Conservation (phyloP, 2,329 filamentous ascomycete genomes). For the Onygenales sp. region DNA sequence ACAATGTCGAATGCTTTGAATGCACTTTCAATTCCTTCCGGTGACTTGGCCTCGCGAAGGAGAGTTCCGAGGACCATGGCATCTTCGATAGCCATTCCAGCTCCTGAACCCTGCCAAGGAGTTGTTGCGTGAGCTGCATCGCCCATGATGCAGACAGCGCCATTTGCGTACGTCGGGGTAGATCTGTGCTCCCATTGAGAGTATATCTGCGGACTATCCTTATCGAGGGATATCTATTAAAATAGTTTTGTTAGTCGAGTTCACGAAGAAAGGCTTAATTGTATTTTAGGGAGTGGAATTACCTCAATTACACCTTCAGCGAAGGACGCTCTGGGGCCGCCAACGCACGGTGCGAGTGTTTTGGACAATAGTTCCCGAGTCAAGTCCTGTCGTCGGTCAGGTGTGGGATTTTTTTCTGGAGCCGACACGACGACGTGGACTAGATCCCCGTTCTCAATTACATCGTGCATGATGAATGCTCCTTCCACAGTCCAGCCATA, state of each 20-base stretch:
- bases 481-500: background rate
- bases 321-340: no score
- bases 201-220: background rate
- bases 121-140: constrained; percentile 31
- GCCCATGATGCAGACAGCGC: constrained; percentile 24
- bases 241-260: no score
- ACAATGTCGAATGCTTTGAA: constrained; percentile 33
- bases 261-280: no score
- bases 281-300: background rate
- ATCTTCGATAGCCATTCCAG: constrained; percentile 30
- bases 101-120: constrained; percentile 29
- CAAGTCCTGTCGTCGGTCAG: no score
- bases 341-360: no score
- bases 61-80: constrained; percentile 20
- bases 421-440: background rate
- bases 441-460: background rate
- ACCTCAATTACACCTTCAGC: background rate
- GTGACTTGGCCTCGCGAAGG: background rate
- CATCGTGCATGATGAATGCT: background rate
- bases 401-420: background rate
- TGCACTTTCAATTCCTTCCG: background rate
- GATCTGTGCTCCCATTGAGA: constrained; percentile 6
- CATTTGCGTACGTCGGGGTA: constrained; percentile 22
- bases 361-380: no score
- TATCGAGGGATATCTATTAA: no score